Conservation (phyloP, 805 yeast genomes). For the Barnettozyma botsteinii region DNA sequence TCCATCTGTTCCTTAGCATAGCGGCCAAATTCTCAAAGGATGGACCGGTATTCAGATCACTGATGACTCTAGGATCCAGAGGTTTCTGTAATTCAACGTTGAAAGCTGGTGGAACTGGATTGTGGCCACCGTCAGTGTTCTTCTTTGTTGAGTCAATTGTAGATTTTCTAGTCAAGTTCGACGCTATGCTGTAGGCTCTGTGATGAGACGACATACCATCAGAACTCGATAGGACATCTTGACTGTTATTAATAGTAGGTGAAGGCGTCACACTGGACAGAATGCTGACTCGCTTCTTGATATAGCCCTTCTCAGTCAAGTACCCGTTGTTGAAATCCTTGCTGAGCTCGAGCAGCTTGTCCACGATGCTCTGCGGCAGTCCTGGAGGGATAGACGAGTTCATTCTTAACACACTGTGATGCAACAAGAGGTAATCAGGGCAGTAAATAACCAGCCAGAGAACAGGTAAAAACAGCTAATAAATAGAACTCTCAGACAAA, state of each 20-base stretch:
- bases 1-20: constrained; percentile 68
- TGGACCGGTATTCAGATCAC: constrained; percentile 31
- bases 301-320: constrained; percentile 67
- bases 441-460: too few species aligned
- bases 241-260: constrained; percentile 8
- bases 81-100: constrained; percentile 33
- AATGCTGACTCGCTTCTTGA: constrained; percentile 46
- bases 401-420: too few species aligned
- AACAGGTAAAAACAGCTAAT: too few species aligned
- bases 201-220: constrained; percentile 14
- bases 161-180: constrained; percentile 25
- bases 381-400: constrained; percentile 22
- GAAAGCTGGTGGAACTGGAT: constrained; percentile 29
- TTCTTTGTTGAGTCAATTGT: constrained; percentile 25
- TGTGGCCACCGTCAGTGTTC: constrained; percentile 14
- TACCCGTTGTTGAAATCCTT: constrained; percentile 61
- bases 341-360: constrained; percentile 35
- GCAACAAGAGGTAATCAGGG: too few species aligned
- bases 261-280: constrained; percentile 16
- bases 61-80: constrained; percentile 52
- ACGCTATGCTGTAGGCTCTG: constrained; percentile 23
- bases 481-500: too few species aligned
- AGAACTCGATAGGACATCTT: constrained; percentile 1
- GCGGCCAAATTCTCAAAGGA: constrained; percentile 61
- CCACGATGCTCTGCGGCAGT: constrained; percentile 13